phyloP scores from a whole-genome alignment of 164 flowering plant genomes.

The Macadamia integrifolia region DNA sequence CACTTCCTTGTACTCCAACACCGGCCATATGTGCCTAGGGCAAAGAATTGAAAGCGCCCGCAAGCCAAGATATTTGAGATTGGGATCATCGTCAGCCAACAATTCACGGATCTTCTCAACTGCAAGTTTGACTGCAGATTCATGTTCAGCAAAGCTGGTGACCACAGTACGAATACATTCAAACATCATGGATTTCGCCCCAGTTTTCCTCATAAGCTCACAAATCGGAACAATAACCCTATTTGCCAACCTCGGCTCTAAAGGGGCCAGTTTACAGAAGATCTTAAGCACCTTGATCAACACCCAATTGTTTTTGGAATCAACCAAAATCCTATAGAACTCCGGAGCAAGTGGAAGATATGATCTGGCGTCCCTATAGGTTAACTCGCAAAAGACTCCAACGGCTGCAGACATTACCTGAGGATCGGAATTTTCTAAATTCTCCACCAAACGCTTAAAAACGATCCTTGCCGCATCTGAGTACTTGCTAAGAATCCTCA shows the following conservation, averaged over 20 bases:
- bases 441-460: conserved; percentile 85
- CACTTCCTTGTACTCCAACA: conserved; percentile 80
- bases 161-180: conserved; percentile 80
- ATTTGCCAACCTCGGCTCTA: conserved; percentile 81
- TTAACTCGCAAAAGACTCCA: conserved; percentile 85
- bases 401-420: conserved; percentile 52
- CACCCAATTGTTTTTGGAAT: conserved; percentile 88
- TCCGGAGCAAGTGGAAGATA: conserved; percentile 89
- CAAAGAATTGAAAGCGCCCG: conserved; percentile 60
- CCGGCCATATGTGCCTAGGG: conserved; percentile 66
- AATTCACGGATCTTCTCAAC: conserved; percentile 64
- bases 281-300: conserved; percentile 89
- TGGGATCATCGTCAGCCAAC: conserved; percentile 69
- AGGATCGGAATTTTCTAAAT: conserved; percentile 59
- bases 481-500: conserved; percentile 57
- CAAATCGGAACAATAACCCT: conserved; percentile 77
- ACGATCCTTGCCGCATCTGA: conserved; percentile 85
- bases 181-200: conserved; percentile 77
- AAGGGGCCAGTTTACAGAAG: conserved; percentile 51
- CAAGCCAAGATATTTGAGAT: conserved; percentile 86
- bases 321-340: conserved; percentile 77
- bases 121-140: conserved; percentile 64
- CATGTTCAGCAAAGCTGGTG: conserved; percentile 57
- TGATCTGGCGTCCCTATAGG: conserved; percentile 48
- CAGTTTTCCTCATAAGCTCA: conserved; percentile 65